Evolutionary conservation across 495 filamentous ascomycete genomes (phyloP).

Genomic region (Pyrenopolyporus hunteri): DNA sequence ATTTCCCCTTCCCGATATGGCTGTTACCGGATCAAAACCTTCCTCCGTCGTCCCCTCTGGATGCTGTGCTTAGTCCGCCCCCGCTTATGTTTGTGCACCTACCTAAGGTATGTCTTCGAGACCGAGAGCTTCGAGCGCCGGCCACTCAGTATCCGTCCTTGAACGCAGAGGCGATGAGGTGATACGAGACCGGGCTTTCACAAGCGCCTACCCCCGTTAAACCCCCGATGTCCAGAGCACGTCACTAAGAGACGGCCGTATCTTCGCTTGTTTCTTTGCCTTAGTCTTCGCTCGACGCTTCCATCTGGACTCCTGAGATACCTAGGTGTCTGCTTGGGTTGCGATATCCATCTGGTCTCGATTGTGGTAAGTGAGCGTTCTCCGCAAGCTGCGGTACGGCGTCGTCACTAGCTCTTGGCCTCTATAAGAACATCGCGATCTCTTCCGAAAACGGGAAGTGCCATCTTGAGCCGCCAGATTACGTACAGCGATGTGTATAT

Average conservation of each 20-base stretch:
- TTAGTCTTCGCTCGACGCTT: not conserved
- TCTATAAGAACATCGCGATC: conserved; percentile 22
- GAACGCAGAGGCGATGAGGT: no score
- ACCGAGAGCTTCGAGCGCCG: not conserved
- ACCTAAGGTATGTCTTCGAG: not conserved
- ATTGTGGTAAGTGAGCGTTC: conserved; percentile 19
- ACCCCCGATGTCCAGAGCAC: not conserved
- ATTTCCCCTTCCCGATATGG: conserved; percentile 20
- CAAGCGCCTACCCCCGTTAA: not conserved
- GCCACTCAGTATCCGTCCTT: no score
- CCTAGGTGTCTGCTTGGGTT: not conserved
- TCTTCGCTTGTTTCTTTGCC: not conserved
- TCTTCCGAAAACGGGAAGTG: conserved; percentile 38
- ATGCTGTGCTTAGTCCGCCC: conserved; percentile 16
- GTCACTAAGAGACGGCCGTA: not conserved
- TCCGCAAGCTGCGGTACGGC: conserved; percentile 19
- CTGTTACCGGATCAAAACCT: conserved; percentile 34
- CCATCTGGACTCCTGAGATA: conserved; percentile 4
- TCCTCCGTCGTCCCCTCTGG: conserved; percentile 17
- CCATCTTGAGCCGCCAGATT: conserved; percentile 30
- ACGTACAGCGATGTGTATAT: conserved; percentile 33
- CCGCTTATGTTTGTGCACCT: conserved; percentile 1
- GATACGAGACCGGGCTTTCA: not conserved
- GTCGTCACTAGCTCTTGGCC: conserved; percentile 32
- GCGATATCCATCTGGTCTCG: conserved; percentile 20